Conservation (phyloP, 805 yeast species). For the Cephaloascus fragrans region DNA sequence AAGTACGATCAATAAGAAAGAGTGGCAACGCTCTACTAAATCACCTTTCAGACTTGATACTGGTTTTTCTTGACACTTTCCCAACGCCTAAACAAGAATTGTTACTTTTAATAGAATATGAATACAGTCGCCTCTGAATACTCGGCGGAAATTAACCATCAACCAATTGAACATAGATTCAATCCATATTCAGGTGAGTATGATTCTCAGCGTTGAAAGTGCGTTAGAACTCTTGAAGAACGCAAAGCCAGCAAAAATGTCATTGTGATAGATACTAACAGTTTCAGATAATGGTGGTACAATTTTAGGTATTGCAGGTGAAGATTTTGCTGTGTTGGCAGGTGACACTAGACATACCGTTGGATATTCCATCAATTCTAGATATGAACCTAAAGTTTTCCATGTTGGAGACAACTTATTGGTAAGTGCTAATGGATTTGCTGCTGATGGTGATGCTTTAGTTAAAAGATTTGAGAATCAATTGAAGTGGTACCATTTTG, state of each 20-base stretch:
- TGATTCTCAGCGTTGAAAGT: slow-evolving; percentile 3
- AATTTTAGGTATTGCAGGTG: slow-evolving; percentile 94
- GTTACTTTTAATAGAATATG: too few relatives aligned
- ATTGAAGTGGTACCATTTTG: slow-evolving; percentile 88
- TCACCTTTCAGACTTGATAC: too few relatives aligned
- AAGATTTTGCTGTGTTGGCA: slow-evolving; percentile 92
- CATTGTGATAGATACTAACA: background rate
- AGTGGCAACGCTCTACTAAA: too few relatives aligned
- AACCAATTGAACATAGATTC: slow-evolving; percentile 84
- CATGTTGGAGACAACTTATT: slow-evolving; percentile 81
- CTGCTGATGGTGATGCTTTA: slow-evolving; percentile 88
- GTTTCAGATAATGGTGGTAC: slow-evolving; percentile 85
- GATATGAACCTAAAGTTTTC: slow-evolving; percentile 85
- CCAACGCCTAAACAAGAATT: too few relatives aligned
- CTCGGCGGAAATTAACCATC: background rate
- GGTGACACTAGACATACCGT: slow-evolving; percentile 97
- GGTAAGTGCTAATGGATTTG: slow-evolving; percentile 91
- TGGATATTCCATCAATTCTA: slow-evolving; percentile 88
- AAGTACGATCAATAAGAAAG: too few relatives aligned
- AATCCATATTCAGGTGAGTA: slow-evolving; percentile 63
- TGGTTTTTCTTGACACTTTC: too few relatives aligned
- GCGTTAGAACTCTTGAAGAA: too few relatives aligned
- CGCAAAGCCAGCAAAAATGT: too few relatives aligned
- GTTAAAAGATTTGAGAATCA: slow-evolving; percentile 62
- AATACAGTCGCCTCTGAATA: background rate